Base-by-base conservation (phyloP, 768 basidiomycete genomes). In the Fomitopsis serialis region DNA sequence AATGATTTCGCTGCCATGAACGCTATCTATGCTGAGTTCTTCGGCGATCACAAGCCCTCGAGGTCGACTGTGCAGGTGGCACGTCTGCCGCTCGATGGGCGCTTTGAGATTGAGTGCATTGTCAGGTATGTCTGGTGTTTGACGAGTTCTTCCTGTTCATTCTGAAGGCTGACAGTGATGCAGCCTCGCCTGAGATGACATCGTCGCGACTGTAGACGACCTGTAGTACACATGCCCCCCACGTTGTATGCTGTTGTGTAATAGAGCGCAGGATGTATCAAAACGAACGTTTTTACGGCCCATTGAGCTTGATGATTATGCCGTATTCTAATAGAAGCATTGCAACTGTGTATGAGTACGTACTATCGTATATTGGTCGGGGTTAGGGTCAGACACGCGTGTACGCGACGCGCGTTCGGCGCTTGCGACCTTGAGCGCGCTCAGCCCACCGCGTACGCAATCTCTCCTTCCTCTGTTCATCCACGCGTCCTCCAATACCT, bases 51-150 rank as follows among this genome's bases (percentile, higher is more conserved):
- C 73, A 94, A 90, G 70, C 96, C 97, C 45, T 94, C 97, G 3
- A 78, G 97, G 56, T 93, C 93, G 27, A 84, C 89, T 29, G 91
- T 99, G 49, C 92, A 98, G 73, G 92, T 93, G 29, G 75, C 87
- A 32, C 77, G 92, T 43, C 78, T 98, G 50, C 96, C 96, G 10
- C 91, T 87, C 67, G 90, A 93, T 63, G 95, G 92, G 9, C 75
- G 95, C 34, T 84, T 97, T 48, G 96, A 98, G 77, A 81, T 98
- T 52, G 96, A 98, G 70, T 85, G 82, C 55, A 87, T 94, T 68
- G 91, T 85, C 12, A 86, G 84, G 86, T 85, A 61, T 50, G 80
- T 35, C 22, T 32, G 29, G 17, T 6, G 34, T 37, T 17, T 45
- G 34, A 11, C 11, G 6, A 11, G 6, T 11, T 11, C 11, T 11